These are phyloP conservation scores for Coemansia umbellata DNA, from an alignment of 192 early-diverging fungal genomes.

Conservation along the genomic window DNA sequence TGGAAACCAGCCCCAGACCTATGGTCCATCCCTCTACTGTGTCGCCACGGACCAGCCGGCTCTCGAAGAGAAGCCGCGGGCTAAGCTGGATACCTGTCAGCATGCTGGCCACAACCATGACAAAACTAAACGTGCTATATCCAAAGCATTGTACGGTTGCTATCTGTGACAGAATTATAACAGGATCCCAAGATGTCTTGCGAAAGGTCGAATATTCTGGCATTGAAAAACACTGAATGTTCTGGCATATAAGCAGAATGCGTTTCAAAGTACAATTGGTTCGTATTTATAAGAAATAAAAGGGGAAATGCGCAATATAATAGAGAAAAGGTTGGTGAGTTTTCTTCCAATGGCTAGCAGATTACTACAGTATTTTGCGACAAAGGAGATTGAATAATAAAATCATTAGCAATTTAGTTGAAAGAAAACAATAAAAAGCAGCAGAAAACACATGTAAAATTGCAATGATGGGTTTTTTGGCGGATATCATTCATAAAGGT, in stretches of 20 bases:
- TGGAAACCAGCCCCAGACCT: slow-evolving; percentile 10
- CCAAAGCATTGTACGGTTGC: slow-evolving; percentile 42
- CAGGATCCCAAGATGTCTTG: slow-evolving; percentile 40
- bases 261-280: too few relatives aligned
- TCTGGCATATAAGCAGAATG: background rate
- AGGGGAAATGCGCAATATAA: background rate
- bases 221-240: too few relatives aligned
- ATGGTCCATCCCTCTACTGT: slow-evolving; percentile 42
- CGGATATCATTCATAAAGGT: background rate
- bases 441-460: background rate
- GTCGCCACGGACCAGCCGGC: slow-evolving; percentile 28
- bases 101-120: slow-evolving; percentile 13
- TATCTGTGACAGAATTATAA: slow-evolving; percentile 51
- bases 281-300: slow-evolving; percentile 4
- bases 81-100: slow-evolving; percentile 19
- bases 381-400: background rate
- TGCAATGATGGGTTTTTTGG: background rate
- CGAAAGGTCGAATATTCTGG: slow-evolving; percentile 29
- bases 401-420: background rate
- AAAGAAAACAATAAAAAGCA: background rate
- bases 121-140: slow-evolving; percentile 33
- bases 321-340: background rate
- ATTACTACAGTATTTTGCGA: background rate
- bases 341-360: background rate
- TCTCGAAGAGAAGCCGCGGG: slow-evolving; percentile 33